phyloP scores from a whole-genome alignment of 2,329 filamentous ascomycete genomes.

The Epichloe baconii region DNA sequence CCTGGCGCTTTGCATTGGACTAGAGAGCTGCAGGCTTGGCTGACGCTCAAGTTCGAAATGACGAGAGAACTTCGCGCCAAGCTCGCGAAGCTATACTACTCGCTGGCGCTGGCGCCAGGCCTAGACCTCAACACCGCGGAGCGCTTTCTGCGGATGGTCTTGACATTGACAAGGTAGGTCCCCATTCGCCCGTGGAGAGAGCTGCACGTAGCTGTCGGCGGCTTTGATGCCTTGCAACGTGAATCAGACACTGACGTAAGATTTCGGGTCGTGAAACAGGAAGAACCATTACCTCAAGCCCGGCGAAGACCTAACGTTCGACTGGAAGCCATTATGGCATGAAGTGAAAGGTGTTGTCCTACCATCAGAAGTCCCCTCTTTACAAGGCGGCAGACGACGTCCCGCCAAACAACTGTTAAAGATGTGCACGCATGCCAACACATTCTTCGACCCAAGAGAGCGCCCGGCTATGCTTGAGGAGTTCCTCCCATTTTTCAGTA shows the following conservation, averaged over 20 bases:
- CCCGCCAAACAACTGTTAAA: conserved; percentile 61
- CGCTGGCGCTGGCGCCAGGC: conserved; percentile 80
- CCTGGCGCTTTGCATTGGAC: conserved; percentile 95
- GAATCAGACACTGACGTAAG: conserved; percentile 1
- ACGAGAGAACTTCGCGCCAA: conserved; percentile 70
- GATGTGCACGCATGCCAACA: conserved; percentile 77
- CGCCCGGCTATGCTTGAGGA: conserved; percentile 71
- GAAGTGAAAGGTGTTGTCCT: conserved; percentile 86
- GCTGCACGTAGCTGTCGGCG: neutral
- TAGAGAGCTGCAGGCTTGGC: conserved; percentile 86
- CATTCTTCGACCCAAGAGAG: conserved; percentile 85
- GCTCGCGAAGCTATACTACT: conserved; percentile 86
- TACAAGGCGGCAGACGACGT: conserved; percentile 42
- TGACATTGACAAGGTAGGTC: conserved; percentile 80
- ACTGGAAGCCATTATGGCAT: conserved; percentile 88
- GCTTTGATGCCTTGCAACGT: conserved; percentile 3
- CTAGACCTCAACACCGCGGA: conserved; percentile 72
- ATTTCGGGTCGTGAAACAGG: conserved; percentile 28
- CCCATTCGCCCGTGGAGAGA: neutral
- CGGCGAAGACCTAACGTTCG: conserved; percentile 75
- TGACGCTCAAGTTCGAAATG: conserved; percentile 94
- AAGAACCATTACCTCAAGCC: conserved; percentile 93
- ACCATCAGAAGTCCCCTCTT: conserved; percentile 64
- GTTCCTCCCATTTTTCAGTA: conserved; percentile 77
- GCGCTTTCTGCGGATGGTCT: conserved; percentile 92